Conservation (phyloP, 1,284 basidiomycete species). For the Entoloma clypeatum region DNA sequence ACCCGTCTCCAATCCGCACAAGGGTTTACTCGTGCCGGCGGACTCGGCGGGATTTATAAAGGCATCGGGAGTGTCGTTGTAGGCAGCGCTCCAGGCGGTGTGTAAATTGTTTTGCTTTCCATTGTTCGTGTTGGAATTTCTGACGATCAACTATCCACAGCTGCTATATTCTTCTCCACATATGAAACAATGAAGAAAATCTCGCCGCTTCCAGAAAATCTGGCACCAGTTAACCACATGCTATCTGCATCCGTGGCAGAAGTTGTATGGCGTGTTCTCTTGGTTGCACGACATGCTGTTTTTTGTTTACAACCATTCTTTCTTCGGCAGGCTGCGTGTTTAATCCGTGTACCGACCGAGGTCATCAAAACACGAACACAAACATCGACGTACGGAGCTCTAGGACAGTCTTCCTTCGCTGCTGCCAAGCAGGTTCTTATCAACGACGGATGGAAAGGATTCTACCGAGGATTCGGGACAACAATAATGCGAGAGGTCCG, state of each 20-base stretch:
- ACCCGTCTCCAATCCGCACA: slow-evolving; percentile 88
- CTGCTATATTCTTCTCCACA: slow-evolving; percentile 92
- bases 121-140: slow-evolving; percentile 2
- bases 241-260: slow-evolving; percentile 78
- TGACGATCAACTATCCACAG: slow-evolving; percentile 37
- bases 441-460: slow-evolving; percentile 37
- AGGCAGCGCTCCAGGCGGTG: slow-evolving; percentile 94
- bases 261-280: slow-evolving; percentile 53
- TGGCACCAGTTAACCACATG: slow-evolving; percentile 76
- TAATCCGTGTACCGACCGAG: slow-evolving; percentile 93
- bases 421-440: slow-evolving; percentile 36
- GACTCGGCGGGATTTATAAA: slow-evolving; percentile 90
- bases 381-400: slow-evolving; percentile 42
- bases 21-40: slow-evolving; percentile 85
- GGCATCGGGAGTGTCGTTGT: slow-evolving; percentile 94
- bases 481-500: slow-evolving; percentile 46
- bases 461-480: slow-evolving; percentile 46
- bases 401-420: slow-evolving; percentile 38
- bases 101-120: slow-evolving; percentile 21
- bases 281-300: not conserved
- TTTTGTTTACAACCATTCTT: slow-evolving; percentile 7
- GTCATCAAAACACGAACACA: slow-evolving; percentile 72
- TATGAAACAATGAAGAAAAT: slow-evolving; percentile 88
- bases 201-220: slow-evolving; percentile 54
- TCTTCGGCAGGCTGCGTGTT: slow-evolving; percentile 72